Conservation (phyloP, 768 basidiomycete genomes). For the Rhodotorula toruloides region DNA sequence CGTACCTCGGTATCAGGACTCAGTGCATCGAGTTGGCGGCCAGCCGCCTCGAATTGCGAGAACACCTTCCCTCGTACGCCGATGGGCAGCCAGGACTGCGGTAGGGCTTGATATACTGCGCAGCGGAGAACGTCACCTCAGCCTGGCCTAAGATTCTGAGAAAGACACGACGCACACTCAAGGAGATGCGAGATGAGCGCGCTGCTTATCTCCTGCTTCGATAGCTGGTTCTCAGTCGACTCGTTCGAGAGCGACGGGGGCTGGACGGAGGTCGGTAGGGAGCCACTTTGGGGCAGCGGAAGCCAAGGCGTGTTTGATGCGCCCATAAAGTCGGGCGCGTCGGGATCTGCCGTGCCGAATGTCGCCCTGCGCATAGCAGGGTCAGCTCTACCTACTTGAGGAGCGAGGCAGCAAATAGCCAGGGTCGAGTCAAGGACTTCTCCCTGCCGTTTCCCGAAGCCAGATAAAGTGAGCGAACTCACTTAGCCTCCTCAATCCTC, state of each 20-base stretch:
- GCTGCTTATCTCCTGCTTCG: conserved; percentile 15
- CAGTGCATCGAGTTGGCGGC: not conserved
- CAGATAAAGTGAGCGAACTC: not conserved
- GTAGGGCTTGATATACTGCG: conserved; percentile 31
- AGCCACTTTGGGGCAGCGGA: not conserved
- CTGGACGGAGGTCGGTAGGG: not conserved
- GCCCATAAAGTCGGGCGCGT: conserved; percentile 13
- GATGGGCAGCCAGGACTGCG: conserved; percentile 34
- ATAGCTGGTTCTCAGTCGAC: not conserved
- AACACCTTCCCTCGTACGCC: conserved; percentile 4
- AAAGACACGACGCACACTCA: conserved; percentile 6
- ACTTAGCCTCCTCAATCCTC: conserved; percentile 36
- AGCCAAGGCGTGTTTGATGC: conserved; percentile 35
- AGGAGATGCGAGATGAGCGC: conserved; percentile 31
- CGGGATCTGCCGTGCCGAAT: conserved; percentile 30
- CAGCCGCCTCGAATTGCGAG: conserved; percentile 27
- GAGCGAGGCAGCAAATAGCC: not conserved
- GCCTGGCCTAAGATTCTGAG: not conserved
- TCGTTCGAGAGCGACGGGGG: not conserved
- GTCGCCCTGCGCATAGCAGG: conserved; percentile 14
- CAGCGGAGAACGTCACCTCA: not conserved
- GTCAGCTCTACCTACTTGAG: too few relatives aligned
- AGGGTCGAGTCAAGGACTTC: not conserved
- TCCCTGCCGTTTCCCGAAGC: too few relatives aligned
- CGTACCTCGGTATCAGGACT: not conserved